Evolutionary conservation across 2,329 filamentous ascomycete genomes (phyloP), one percentile per base, ranked within the genome.

Genomic region (Colletotrichum tabaci): DNA sequence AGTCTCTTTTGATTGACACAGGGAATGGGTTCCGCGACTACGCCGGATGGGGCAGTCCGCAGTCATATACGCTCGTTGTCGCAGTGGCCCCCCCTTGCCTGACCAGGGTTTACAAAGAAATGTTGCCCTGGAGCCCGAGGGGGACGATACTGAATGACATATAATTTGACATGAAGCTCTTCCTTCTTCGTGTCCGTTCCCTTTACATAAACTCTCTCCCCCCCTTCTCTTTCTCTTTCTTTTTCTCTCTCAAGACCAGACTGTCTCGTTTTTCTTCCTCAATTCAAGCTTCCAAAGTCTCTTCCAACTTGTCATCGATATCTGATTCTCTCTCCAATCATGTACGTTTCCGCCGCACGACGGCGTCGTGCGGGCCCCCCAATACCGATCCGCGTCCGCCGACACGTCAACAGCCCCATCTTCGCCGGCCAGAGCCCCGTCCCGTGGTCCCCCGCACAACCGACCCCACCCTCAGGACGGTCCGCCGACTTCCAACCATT

Each of bases 351-450:
- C 7, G 1, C 35, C 35, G n/a, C 42, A 7, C 35, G 44, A 23
- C 16, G 46, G 26, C 53, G 35, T n/a, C 61, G 50, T 10, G 66
- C 23, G 26, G 40, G 10, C 2, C 50, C 66, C 12, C 44, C 53
- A 7, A 53, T 30, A 13, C 61, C 66, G 12, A 58, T 69, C n/a
- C 55, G 62, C 15, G 58, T 38, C 26, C 46, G 30, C 40, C 53
- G 16, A 4, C 53, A 46, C 2, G 38, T 30, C 13, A 63, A 42
- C 21, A 53, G 50, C 9, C 60, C 30, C 0, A 7, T 64, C 40
- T 23, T 49, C 16, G 40, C 58, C 40, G 60, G 44, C 12, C 49
- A 26, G 0, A 63, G 49, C 8, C 60, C 65, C 8, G 42, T 35
- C 1, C 66, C 42, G 2, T 64, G 66, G 66, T 47, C 60, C 9